Evolutionary conservation across 108 stramenopile species (phyloP), one percentile per base, ranked within the genome.

Genomic region (Skeletonema grethae): DNA sequence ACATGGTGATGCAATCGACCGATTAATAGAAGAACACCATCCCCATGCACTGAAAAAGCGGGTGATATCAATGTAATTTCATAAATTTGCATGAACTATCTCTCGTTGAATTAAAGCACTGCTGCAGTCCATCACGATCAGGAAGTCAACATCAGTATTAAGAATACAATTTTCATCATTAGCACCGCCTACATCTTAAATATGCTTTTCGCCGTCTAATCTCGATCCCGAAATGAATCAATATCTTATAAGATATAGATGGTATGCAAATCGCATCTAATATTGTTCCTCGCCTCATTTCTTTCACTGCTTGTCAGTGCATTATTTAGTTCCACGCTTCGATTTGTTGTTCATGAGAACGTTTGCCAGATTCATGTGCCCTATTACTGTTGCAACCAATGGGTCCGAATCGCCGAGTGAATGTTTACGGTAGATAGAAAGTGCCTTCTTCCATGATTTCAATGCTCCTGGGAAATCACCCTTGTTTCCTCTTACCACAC

Each of bases 391-490:
- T 10, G 72, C 72, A 41, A 80, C 79, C 43, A 73, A 57, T 45
- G 29, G 63, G 63, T 80, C 68, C 20, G 69, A 68, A 53, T 80
- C 72, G 28, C 67, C 67, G 45, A 80, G 64, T 13, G 72, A 72
- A 48, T 80, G 67, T 53, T 69, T 80, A 24, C 68, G 60, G 57
- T 80, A 80, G 28, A 80, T 80, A 11, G 79, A 61, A 16, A 82
- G 76, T 29, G 76, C 80, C 24, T 82, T 77, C 24, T 73, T 77
- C 80, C 80, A 82, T 36, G 76, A 77, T 38, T 82, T 77, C 0
- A 72, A 60, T 30, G 80, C 80, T n/a, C 80, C 80, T 20, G 57
- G 41, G 31, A 77, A 73, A 59, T 82, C 80, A 30, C 76, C 76
- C 58, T 77, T 77, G 41, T 82, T 82, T 11, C 80, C 76, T 48